Evolutionary conservation across 139 green algal genomes (phyloP).

Genomic region (Nannochloris sp.): DNA sequence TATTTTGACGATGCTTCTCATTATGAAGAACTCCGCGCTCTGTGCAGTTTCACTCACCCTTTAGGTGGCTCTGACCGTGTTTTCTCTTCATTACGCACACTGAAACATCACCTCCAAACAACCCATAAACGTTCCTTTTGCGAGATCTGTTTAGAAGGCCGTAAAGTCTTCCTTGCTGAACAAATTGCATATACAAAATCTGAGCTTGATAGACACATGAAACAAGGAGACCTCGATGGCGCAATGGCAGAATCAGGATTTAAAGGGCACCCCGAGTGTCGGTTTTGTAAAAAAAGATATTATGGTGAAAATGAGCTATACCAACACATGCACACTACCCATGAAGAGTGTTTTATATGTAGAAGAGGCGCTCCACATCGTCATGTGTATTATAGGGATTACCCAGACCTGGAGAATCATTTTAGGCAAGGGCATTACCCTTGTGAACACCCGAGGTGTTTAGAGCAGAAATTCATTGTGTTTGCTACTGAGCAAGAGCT

Average conservation of each 20-base stretch:
- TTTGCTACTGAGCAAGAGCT: conserved; percentile 78
- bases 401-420: conserved; percentile 76
- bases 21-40: conserved; percentile 52
- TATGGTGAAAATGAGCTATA: conserved; percentile 87
- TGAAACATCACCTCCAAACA: conserved; percentile 61
- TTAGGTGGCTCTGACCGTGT: conserved; percentile 2
- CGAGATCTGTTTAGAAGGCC: conserved; percentile 77
- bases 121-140: conserved; percentile 72
- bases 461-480: conserved; percentile 88
- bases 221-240: conserved; percentile 60
- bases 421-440: conserved; percentile 72
- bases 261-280: conserved; percentile 76
- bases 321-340: conserved; percentile 79
- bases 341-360: conserved; percentile 90
- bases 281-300: conserved; percentile 76
- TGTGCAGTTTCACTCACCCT: conserved; percentile 77
- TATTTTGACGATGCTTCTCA: conserved; percentile 88
- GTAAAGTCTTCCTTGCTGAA: conserved; percentile 84
- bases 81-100: conserved; percentile 45
- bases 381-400: conserved; percentile 89
- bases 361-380: conserved; percentile 48
- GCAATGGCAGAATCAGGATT: conserved; percentile 78
- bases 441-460: conserved; percentile 75
- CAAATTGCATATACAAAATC: conserved; percentile 80
- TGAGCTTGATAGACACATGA: conserved; percentile 71